A percentile compares a stretch with the other conserved stretches of the same genome.
Conservation (phyloP, 83 land plant genomes). For the Picea mariana region DNA sequence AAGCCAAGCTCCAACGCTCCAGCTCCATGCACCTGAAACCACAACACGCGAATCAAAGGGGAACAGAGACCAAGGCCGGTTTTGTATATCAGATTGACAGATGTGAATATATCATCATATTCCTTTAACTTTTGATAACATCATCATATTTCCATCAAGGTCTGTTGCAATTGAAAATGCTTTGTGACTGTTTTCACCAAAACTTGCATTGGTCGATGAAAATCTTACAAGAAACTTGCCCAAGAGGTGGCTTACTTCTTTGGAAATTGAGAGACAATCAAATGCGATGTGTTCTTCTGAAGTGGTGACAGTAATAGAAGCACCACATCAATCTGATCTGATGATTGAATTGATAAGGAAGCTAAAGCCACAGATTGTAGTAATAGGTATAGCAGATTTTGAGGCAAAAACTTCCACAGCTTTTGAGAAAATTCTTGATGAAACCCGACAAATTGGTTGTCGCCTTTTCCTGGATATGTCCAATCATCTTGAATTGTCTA, state of each 20-base stretch:
- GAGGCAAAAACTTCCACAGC: no score
- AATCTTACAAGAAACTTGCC: conserved; percentile 77
- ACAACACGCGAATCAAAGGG: no score
- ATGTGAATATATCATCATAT: no score
- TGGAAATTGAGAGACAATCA: conserved; percentile 37
- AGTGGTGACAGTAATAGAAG: conserved; percentile 79
- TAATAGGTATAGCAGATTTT: conserved; percentile 86
- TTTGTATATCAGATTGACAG: no score
- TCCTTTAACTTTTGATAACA: no score
- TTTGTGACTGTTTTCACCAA: no score
- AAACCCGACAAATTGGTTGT: conserved; percentile 66
- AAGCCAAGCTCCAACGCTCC: no score
- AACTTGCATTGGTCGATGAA: conserved; percentile 90
- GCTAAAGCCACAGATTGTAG: conserved; percentile 89
- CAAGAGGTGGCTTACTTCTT: conserved; percentile 80
- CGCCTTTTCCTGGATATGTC: conserved; percentile 94
- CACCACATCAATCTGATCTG: conserved; percentile 83
- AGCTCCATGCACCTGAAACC: no score
- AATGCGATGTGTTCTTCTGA: conserved; percentile 25
- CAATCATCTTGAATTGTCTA: no score
- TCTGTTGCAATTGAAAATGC: conserved; percentile 80
- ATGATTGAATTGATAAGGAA: conserved; percentile 76
- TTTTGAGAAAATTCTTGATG: no score
- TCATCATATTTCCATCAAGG: no score
- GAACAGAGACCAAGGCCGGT: no score